These are phyloP conservation scores for Aspergillus japonicus DNA, from an alignment of 2,329 filamentous ascomycete species.

Conservation along the genomic window DNA sequence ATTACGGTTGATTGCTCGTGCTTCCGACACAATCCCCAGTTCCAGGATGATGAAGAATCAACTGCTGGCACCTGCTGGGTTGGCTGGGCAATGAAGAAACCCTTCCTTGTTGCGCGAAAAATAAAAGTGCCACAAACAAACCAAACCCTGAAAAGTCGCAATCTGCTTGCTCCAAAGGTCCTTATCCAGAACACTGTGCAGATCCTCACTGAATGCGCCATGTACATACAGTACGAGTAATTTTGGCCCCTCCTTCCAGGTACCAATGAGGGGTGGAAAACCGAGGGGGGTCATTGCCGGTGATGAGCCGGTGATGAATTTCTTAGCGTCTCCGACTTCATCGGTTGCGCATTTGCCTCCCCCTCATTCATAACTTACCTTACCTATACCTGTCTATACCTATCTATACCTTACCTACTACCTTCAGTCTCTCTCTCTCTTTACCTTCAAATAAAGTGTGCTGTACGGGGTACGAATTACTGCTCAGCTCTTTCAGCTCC, in stretches of 20 bases:
- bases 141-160: neutral
- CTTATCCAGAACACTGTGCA: neutral
- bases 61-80: too few relatives aligned
- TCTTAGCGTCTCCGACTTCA: slow-evolving; percentile 4
- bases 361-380: neutral
- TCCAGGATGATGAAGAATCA: too few relatives aligned
- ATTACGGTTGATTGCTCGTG: neutral
- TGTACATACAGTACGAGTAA: neutral
- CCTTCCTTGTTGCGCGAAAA: too few relatives aligned
- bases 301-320: neutral
- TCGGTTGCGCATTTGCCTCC: neutral
- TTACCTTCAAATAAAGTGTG: too few relatives aligned
- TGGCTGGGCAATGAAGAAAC: too few relatives aligned
- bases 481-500: too few relatives aligned
- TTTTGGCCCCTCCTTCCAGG: neutral
- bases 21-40: too few relatives aligned
- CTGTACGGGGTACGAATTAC: too few relatives aligned
- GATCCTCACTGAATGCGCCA: neutral
- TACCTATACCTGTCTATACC: neutral
- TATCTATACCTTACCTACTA: too few relatives aligned
- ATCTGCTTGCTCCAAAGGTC: neutral
- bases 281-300: neutral
- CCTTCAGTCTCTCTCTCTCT: too few relatives aligned
- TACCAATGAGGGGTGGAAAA: slow-evolving; percentile 2
- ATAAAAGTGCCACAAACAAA: too few relatives aligned